A percentile compares a stretch with the other conserved stretches of the same genome.
Evolutionary conservation across 306 rosid genomes (phyloP).

Genomic region (Ziziphus jujuba): DNA sequence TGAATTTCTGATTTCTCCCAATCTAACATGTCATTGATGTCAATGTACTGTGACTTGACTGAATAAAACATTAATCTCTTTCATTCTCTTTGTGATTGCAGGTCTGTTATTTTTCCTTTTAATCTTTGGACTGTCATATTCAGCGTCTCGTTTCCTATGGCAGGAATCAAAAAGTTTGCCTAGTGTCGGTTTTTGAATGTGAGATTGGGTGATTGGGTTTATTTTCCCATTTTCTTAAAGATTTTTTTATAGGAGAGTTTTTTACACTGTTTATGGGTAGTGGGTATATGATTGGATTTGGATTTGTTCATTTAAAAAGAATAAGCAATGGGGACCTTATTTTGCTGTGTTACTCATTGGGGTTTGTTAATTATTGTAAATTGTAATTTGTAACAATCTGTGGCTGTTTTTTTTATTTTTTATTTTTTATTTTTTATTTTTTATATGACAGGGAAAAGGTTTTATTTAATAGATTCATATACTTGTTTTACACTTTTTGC

Average conservation of each 20-base stretch:
- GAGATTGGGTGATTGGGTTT: slow-evolving; percentile 10
- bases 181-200: slow-evolving; percentile 20
- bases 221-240: neutral
- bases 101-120: slow-evolving; percentile 17
- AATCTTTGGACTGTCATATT: slow-evolving; percentile 22
- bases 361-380: slow-evolving; percentile 15
- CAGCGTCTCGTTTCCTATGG: slow-evolving; percentile 32
- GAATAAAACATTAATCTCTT: slow-evolving; percentile 2
- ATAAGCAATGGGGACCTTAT: slow-evolving; percentile 18
- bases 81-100: slow-evolving; percentile 26
- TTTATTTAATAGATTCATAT: neutral
- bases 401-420: too few species aligned
- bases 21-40: neutral
- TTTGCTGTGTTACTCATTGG: slow-evolving; percentile 1
- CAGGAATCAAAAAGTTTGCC: slow-evolving; percentile 9
- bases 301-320: slow-evolving; percentile 30
- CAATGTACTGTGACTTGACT: neutral
- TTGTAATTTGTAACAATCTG: slow-evolving; percentile 16
- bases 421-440: too few species aligned
- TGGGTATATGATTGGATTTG: slow-evolving; percentile 28
- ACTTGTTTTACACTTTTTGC: too few species aligned
- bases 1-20: neutral
- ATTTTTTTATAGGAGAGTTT: neutral
- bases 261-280: slow-evolving; percentile 21
- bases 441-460: neutral